A percentile compares a stretch with the other conserved stretches of the same genome.
Evolutionary conservation across 345 rosid species (phyloP).

Genomic region (Acer saccharum): DNA sequence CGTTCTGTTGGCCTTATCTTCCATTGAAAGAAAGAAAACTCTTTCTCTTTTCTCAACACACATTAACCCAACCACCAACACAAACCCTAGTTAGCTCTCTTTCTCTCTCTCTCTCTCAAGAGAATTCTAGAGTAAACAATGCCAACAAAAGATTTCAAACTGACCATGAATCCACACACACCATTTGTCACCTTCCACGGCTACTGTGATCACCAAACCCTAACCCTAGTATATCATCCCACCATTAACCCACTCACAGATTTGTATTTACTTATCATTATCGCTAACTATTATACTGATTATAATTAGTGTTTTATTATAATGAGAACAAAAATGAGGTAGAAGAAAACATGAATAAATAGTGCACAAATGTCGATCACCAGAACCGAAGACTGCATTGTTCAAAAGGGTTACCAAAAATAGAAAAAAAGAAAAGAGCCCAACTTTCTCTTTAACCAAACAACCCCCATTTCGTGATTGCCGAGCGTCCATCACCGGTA

Average conservation of each 20-base stretch:
- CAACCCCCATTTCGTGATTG: slow-evolving; percentile 60
- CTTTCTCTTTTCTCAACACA: slow-evolving; percentile 19
- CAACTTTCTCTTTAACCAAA: slow-evolving; percentile 36
- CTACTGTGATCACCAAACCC: slow-evolving; percentile 28
- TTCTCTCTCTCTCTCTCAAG: background rate
- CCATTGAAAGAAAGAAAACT: background rate
- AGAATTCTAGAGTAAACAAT: background rate
- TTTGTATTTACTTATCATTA: background rate
- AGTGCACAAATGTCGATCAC: slow-evolving; percentile 62
- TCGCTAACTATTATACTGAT: background rate
- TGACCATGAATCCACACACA: slow-evolving; percentile 38
- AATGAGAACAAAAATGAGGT: slow-evolving; percentile 25
- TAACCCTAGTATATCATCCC: slow-evolving; percentile 28
- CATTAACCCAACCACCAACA: slow-evolving; percentile 25
- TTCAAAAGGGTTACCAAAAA: slow-evolving; percentile 42
- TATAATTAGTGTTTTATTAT: background rate
- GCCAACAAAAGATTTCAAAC: slow-evolving; percentile 10
- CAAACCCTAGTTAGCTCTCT: background rate
- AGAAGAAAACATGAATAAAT: slow-evolving; percentile 48
- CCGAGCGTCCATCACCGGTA: slow-evolving; percentile 73
- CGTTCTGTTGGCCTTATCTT: slow-evolving; percentile 41
- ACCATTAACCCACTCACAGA: slow-evolving; percentile 3
- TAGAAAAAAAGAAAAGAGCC: slow-evolving; percentile 31
- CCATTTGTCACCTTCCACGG: slow-evolving; percentile 37
- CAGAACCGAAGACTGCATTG: slow-evolving; percentile 20